A percentile compares a stretch with the other conserved stretches of the same genome.
Evolutionary conservation across 495 filamentous ascomycete genomes (phyloP).

Genomic region (Tuber umbilicatum): DNA sequence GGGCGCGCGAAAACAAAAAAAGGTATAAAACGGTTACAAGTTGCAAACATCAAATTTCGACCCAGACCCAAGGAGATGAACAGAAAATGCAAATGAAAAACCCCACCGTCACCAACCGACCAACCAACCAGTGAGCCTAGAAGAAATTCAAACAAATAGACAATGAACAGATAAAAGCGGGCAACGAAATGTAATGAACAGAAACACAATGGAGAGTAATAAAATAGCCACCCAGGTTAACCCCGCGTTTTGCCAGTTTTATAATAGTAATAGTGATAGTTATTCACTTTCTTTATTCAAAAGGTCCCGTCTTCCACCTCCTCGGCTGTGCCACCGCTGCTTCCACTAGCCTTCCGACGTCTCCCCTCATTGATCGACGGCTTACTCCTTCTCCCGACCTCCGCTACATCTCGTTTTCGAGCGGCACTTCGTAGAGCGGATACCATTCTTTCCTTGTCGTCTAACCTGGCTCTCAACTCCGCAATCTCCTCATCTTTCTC

Average conservation of each 20-base stretch:
- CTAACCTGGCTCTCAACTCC: slow-evolving; percentile 78
- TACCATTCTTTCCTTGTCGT: slow-evolving; percentile 95
- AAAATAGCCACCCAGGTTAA: slow-evolving; percentile 14
- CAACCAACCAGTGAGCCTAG: slow-evolving; percentile 18
- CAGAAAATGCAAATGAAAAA: slow-evolving; percentile 25
- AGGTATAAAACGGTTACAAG: slow-evolving; percentile 25
- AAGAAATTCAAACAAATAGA: slow-evolving; percentile 21
- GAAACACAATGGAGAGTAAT: slow-evolving; percentile 11
- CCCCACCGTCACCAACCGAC: slow-evolving; percentile 21
- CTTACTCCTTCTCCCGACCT: slow-evolving; percentile 48
- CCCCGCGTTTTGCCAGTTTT: background rate
- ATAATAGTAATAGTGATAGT: background rate
- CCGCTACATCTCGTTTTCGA: slow-evolving; percentile 80
- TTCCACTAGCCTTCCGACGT: slow-evolving; percentile 3
- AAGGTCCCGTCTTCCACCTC: slow-evolving; percentile 32
- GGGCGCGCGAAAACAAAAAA: slow-evolving; percentile 12
- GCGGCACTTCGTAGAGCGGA: slow-evolving; percentile 78
- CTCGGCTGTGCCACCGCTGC: slow-evolving; percentile 5
- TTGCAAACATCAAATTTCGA: slow-evolving; percentile 21
- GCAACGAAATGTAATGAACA: slow-evolving; percentile 17
- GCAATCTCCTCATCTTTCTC: slow-evolving; percentile 94
- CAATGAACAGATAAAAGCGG: slow-evolving; percentile 5
- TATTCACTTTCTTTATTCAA: slow-evolving; percentile 2
- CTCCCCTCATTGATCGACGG: slow-evolving; percentile 28
- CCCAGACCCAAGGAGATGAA: slow-evolving; percentile 14